A percentile compares a stretch with the other conserved stretches of the same genome.
phyloP scores from a whole-genome alignment of 345 rosid species.

The Syzygium jambos region DNA sequence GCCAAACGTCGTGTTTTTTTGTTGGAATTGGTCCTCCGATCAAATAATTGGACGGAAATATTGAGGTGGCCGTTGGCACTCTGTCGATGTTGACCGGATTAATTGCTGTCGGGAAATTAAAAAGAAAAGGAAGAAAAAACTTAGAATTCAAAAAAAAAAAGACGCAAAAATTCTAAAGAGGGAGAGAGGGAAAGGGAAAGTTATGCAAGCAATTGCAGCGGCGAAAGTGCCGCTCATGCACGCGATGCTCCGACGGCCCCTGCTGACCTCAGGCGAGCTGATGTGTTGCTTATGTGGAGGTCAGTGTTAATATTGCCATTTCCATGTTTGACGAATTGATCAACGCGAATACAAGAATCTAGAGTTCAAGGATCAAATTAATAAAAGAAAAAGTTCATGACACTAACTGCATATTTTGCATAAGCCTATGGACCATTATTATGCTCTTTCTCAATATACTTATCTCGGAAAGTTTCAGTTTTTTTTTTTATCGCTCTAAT shows the following conservation, averaged over 20 bases:
- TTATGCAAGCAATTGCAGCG: not conserved
- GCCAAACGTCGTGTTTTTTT: not conserved
- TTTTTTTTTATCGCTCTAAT: not conserved
- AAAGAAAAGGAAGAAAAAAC: not conserved
- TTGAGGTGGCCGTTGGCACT: not conserved
- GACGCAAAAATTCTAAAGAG: not conserved
- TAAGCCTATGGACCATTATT: accelerated
- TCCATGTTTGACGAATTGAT: not conserved
- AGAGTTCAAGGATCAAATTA: not conserved
- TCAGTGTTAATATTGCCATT: not conserved
- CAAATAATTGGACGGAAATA: too few species aligned
- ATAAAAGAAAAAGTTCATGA: not conserved
- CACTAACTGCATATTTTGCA: not conserved
- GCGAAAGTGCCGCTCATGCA: not conserved
- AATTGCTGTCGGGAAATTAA: not conserved
- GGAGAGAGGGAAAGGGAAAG: not conserved
- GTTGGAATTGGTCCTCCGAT: not conserved
- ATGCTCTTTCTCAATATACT: accelerated
- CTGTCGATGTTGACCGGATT: not conserved
- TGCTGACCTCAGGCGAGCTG: not conserved
- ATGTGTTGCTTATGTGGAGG: not conserved
- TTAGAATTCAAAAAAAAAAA: not conserved
- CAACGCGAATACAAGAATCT: accelerated
- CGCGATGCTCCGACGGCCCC: not conserved
- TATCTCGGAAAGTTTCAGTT: not conserved